A percentile compares a stretch with the other conserved stretches of the same genome.
phyloP scores from a whole-genome alignment of 768 basidiomycete genomes.

The Suillus alpinus region DNA sequence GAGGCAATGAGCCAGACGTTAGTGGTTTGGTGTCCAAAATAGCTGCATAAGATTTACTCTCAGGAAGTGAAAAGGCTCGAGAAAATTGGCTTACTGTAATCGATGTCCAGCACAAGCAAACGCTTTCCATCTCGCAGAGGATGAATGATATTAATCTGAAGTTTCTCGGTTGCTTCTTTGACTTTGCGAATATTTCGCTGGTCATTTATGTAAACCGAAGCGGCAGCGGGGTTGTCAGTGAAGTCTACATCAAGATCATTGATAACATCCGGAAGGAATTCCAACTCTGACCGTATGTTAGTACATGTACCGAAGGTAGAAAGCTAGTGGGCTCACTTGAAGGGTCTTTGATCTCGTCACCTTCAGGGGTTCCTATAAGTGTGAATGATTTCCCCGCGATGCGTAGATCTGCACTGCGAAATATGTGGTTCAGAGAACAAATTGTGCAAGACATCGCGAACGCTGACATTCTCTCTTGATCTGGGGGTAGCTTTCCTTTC shows the following conservation, averaged over 20 bases:
- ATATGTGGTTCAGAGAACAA: conserved; percentile 8
- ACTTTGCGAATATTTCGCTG: conserved; percentile 81
- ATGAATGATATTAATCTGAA: conserved; percentile 70
- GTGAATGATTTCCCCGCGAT: conserved; percentile 74
- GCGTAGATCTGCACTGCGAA: conserved; percentile 53
- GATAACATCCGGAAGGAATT: conserved; percentile 62
- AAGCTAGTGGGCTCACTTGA: conserved; percentile 40
- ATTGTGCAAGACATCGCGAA: not conserved
- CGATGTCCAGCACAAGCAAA: conserved; percentile 83
- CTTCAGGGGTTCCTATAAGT: conserved; percentile 83
- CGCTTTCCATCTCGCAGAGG: conserved; percentile 75
- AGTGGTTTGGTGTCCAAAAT: conserved; percentile 84
- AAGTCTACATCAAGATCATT: conserved; percentile 87
- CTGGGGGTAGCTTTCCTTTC: conserved; percentile 78
- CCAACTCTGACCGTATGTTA: conserved; percentile 45
- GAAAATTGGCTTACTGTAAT: conserved; percentile 60
- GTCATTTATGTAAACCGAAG: conserved; percentile 66
- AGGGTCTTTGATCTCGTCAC: conserved; percentile 82
- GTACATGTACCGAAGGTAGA: not conserved
- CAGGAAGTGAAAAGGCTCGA: not conserved
- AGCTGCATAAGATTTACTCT: conserved; percentile 40
- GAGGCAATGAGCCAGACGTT: conserved; percentile 76
- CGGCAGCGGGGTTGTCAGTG: conserved; percentile 54
- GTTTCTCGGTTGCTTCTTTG: conserved; percentile 62
- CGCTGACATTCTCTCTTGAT: conserved; percentile 62